phyloP scores from a whole-genome alignment of 1,284 basidiomycete species.

The Boletus semigastroideus region DNA sequence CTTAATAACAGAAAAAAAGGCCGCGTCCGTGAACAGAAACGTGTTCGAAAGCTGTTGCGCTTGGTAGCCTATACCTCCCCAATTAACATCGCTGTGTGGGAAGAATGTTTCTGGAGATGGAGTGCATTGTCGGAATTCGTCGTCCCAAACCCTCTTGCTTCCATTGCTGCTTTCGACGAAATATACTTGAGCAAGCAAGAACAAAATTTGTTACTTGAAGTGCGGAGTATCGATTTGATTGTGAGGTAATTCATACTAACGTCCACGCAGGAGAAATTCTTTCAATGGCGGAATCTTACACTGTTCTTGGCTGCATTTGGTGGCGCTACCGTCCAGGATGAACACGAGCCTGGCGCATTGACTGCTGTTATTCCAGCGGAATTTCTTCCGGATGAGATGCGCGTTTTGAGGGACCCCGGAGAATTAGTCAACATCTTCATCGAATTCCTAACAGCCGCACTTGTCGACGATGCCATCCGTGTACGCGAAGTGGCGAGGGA shows the following conservation, averaged over 20 bases:
- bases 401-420: conserved; percentile 57
- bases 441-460: conserved; percentile 65
- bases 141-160: conserved; percentile 36
- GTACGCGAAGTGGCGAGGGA: conserved; percentile 78
- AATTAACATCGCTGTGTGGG: conserved; percentile 75
- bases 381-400: conserved; percentile 69
- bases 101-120: conserved; percentile 78
- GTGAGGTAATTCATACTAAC: conserved; percentile 8
- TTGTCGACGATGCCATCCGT: conserved; percentile 61
- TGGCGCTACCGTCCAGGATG: conserved; percentile 61
- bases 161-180: conserved; percentile 36
- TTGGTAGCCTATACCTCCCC: conserved; percentile 61
- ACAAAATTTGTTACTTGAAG: conserved; percentile 41
- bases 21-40: conserved; percentile 78
- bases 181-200: conserved; percentile 36
- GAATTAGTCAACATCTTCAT: conserved; percentile 66
- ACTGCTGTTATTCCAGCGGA: conserved; percentile 56
- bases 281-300: conserved; percentile 87
- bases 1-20: conserved; percentile 35
- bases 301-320: conserved; percentile 79
- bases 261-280: conserved; percentile 61
- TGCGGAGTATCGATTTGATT: conserved; percentile 20
- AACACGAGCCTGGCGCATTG: conserved; percentile 48
- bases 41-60: conserved; percentile 70
- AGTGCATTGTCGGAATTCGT: conserved; percentile 51